Conservation (phyloP, 208 protist species). For the Angomonas ambiguus region DNA sequence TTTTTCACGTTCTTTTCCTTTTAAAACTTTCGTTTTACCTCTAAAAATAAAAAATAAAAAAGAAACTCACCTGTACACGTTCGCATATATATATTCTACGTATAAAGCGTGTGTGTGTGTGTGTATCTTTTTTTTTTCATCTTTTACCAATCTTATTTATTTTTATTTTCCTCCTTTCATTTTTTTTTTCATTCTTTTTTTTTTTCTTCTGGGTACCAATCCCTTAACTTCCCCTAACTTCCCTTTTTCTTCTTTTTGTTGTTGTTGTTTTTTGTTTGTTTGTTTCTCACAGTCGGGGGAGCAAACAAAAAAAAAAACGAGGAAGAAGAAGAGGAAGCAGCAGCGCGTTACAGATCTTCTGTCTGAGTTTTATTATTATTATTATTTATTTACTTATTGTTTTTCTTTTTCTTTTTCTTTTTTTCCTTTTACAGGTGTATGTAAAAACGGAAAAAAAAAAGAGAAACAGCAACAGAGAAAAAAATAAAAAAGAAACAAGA, state of each 20-base stretch:
- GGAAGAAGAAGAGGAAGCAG: too few relatives aligned
- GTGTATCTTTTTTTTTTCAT: not conserved
- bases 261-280: not conserved
- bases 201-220: not conserved
- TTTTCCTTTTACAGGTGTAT: constrained; percentile 1
- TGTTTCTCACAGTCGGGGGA: too few relatives aligned
- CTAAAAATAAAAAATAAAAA: constrained; percentile 10
- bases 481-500: constrained; percentile 3
- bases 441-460: not conserved
- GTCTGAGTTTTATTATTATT: not conserved
- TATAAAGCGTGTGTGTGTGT: not conserved
- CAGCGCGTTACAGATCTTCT: not conserved
- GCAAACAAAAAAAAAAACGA: too few relatives aligned
- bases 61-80: not conserved
- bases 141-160: constrained; percentile 5
- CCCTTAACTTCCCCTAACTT: not conserved
- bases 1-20: not conserved
- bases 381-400: not conserved
- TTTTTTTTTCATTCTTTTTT: constrained; percentile 8
- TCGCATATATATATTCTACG: not conserved
- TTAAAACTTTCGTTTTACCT: too few relatives aligned
- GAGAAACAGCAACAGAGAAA: not conserved
- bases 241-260: constrained; percentile 1
- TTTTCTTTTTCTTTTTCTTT: constrained; percentile 1
- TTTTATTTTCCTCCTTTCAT: constrained; percentile 5